A percentile compares a stretch with the other conserved stretches of the same genome.
Conservation (phyloP, 352 stramenopile genomes). For the Globisporangium spinosum region DNA sequence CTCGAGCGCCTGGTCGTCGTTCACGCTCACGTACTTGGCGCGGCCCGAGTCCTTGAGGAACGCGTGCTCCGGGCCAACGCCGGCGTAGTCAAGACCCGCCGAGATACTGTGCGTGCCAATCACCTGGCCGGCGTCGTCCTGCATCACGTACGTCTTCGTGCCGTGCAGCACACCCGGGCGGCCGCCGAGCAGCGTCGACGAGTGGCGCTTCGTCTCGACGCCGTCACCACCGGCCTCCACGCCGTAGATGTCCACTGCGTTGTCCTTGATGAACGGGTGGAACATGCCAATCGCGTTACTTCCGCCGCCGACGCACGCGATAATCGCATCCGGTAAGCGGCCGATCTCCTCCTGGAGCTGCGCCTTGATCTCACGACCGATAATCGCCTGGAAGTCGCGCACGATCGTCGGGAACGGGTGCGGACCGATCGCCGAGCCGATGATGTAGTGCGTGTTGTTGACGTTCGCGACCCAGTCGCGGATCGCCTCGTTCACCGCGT, state of each 20-base stretch:
- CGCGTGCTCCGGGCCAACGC: slow-evolving; percentile 96
- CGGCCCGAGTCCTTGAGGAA: slow-evolving; percentile 95
- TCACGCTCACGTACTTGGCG: slow-evolving; percentile 95
- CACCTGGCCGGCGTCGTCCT: slow-evolving; percentile 94
- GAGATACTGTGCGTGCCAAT: slow-evolving; percentile 95
- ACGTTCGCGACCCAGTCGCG: slow-evolving; percentile 99
- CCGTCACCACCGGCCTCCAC: slow-evolving; percentile 96
- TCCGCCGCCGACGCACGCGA: slow-evolving; percentile 96
- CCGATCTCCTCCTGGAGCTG: slow-evolving; percentile 95
- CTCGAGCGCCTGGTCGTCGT: slow-evolving; percentile 95
- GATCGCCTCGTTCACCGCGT: slow-evolving; percentile 98
- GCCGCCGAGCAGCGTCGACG: slow-evolving; percentile 92
- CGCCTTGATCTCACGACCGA: slow-evolving; percentile 92
- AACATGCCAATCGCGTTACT: slow-evolving; percentile 99
- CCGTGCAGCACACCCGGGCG: slow-evolving; percentile 96
- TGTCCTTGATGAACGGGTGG: slow-evolving; percentile 94
- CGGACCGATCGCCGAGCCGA: slow-evolving; percentile 96
- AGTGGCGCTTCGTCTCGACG: slow-evolving; percentile 88
- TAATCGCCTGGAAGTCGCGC: slow-evolving; percentile 96
- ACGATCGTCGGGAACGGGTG: slow-evolving; percentile 99
- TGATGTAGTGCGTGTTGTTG: slow-evolving; percentile 98
- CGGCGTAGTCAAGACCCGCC: slow-evolving; percentile 97
- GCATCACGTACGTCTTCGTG: slow-evolving; percentile 97
- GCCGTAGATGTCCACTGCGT: slow-evolving; percentile 92
- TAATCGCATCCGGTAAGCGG: slow-evolving; percentile 93